Evolutionary conservation across 2,329 filamentous ascomycete species (phyloP).

Genomic region (Pseudocercospora fijiensis): DNA sequence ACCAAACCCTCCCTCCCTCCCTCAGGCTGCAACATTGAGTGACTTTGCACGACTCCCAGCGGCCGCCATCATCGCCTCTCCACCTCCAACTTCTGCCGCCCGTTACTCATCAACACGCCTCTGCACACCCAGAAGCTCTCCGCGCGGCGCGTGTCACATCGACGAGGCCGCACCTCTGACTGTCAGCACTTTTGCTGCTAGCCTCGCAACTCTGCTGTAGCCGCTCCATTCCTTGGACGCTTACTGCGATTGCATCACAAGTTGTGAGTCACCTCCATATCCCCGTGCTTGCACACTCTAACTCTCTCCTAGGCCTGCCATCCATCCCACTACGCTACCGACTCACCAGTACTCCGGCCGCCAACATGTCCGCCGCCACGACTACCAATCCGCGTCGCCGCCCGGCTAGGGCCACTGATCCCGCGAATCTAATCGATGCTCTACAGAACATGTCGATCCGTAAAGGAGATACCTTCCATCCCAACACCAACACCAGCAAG

Average conservation of each 20-base stretch:
- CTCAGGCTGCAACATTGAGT: constrained; percentile 1
- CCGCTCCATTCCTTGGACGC: constrained; percentile 3
- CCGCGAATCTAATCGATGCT: constrained; percentile 38
- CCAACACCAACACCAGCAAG: constrained; percentile 45
- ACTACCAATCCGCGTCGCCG: constrained; percentile 48
- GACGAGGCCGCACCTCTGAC: constrained; percentile 2
- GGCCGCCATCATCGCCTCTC: not conserved
- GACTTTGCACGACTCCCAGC: not conserved
- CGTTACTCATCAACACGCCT: not conserved
- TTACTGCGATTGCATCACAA: constrained; percentile 10
- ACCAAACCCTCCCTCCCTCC: not conserved
- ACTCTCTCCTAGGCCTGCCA: constrained; percentile 19
- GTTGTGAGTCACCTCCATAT: constrained; percentile 22
- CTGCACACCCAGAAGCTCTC: not conserved
- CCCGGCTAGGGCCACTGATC: constrained; percentile 39
- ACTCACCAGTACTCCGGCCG: constrained; percentile 18
- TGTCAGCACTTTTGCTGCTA: not conserved
- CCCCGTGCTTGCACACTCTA: constrained; percentile 15
- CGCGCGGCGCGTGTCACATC: constrained; percentile 6
- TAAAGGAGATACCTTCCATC: constrained; percentile 52
- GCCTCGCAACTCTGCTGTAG: not conserved
- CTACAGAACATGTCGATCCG: constrained; percentile 47
- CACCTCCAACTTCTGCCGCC: not conserved
- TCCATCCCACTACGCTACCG: constrained; percentile 23
- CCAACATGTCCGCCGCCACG: constrained; percentile 32